Base-by-base conservation (phyloP, 441 rosid genomes). In the Aleurites moluccanus region DNA sequence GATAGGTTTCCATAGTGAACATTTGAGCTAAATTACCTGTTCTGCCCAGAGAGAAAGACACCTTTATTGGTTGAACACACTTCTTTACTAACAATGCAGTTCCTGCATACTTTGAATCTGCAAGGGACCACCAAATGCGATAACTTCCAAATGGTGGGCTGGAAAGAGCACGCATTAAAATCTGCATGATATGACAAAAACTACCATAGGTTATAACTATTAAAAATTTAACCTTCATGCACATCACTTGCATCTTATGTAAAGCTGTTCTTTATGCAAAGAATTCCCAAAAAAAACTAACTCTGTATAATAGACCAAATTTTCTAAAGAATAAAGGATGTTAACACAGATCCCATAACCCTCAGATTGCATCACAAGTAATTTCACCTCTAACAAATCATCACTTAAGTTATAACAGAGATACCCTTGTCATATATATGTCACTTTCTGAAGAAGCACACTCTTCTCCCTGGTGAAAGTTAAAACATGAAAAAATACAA, bases 91-190 rank as follows among this genome's bases (percentile, higher is more conserved):
- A 77, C 81, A 96, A 83, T 49, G 97, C 99, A 69, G 98, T 96
- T 82, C 99, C 98, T 23, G 99, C 99, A 84, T 96, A 93, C 81
- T 96, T 96, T 0, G 96, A 89, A 70, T 96, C 97, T 33, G 94
- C 89, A 30, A 96, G 97, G 76, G 98, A 93, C 99, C 98, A 96
- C 97, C 99, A 96, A 84, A 86, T 81, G 47, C 74, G 86, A 84
- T 91, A 96, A 69, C 85, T 80, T 80, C 88, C 84, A 80, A 96
- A 96, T 62, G 94, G 97, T 13, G 85, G 91, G 84, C 78, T 85
- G 35, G 94, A 88, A 82, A 96, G 96, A 44, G 97, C 96, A 62
- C 91, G 90, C 83, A 83, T 79, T 86, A 93, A 75, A 49, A 85
- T 85, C 98, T 96, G 90, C 89, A 85, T 61, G 66, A 67, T 70